A percentile compares a stretch with the other conserved stretches of the same genome.
Conservation (phyloP, 2,329 filamentous ascomycete genomes). For the Pestalotiopsis sp. region DNA sequence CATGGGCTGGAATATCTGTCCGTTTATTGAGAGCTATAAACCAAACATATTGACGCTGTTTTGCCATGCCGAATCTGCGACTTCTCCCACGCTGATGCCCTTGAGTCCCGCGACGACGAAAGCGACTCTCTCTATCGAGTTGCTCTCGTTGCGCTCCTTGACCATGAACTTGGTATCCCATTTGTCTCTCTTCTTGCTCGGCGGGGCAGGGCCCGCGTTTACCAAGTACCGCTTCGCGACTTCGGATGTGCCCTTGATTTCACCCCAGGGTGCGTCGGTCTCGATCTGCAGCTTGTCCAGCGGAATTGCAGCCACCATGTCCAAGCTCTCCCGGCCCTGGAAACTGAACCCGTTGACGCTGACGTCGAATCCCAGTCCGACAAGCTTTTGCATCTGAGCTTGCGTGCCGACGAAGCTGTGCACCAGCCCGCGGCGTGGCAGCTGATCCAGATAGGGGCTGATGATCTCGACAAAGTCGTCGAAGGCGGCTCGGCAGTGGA, state of each 20-base stretch:
- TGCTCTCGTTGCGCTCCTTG: slow-evolving; percentile 55
- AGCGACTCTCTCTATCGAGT: slow-evolving; percentile 48
- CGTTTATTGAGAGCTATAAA: not conserved
- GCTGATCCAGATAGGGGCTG: slow-evolving; percentile 35
- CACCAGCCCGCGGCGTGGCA: slow-evolving; percentile 40
- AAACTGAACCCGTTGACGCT: slow-evolving; percentile 55
- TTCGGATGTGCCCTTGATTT: slow-evolving; percentile 37
- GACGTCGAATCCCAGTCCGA: slow-evolving; percentile 41
- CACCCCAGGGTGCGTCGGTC: slow-evolving; percentile 52
- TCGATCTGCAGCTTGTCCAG: slow-evolving; percentile 45
- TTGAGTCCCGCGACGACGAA: slow-evolving; percentile 51
- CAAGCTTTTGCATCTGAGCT: slow-evolving; percentile 37
- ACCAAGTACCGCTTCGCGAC: slow-evolving; percentile 43
- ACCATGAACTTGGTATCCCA: slow-evolving; percentile 48
- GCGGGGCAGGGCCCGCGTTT: slow-evolving; percentile 38
- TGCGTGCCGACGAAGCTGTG: slow-evolving; percentile 42
- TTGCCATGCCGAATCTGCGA: slow-evolving; percentile 39
- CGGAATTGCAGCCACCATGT: slow-evolving; percentile 44
- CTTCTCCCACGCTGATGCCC: slow-evolving; percentile 42
- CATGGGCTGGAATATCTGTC: too few species aligned
- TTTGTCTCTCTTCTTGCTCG: slow-evolving; percentile 51
- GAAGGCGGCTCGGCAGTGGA: slow-evolving; percentile 44
- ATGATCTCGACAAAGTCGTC: slow-evolving; percentile 45
- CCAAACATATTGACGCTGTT: slow-evolving; percentile 36
- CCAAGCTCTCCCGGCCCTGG: slow-evolving; percentile 36